These are phyloP conservation scores for Candida sp. DNA, from an alignment of 1,139 yeast species.

Conservation along the genomic window DNA sequence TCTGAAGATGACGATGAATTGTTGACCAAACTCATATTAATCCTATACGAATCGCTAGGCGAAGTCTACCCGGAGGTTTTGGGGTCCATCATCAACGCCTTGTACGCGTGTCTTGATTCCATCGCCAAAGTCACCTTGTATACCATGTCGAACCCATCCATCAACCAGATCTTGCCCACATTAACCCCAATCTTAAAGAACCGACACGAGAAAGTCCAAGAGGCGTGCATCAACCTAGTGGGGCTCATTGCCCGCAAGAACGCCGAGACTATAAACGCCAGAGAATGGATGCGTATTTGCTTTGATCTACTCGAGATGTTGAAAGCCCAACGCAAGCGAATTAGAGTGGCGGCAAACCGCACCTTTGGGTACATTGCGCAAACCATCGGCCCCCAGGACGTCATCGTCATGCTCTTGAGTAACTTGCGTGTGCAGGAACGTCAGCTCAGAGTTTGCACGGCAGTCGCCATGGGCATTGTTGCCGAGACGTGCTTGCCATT, in stretches of 20 bases:
- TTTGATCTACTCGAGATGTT: conserved; percentile 90
- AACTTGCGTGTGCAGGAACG: conserved; percentile 94
- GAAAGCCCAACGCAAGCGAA: conserved; percentile 80
- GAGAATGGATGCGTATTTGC: conserved; percentile 98
- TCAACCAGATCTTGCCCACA: conserved; percentile 83
- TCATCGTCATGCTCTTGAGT: conserved; percentile 80
- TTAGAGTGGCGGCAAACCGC: conserved; percentile 84
- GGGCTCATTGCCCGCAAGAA: conserved; percentile 85
- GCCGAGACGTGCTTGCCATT: conserved; percentile 95
- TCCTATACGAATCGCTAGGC: conserved; percentile 90
- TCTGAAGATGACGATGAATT: conserved; percentile 53
- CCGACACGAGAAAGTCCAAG: conserved; percentile 92
- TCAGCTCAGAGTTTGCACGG: conserved; percentile 95
- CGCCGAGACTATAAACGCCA: conserved; percentile 87
- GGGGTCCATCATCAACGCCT: conserved; percentile 81
- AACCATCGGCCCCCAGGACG: conserved; percentile 97
- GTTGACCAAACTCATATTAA: conserved; percentile 70
- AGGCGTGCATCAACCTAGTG: conserved; percentile 76
- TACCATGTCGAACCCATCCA: conserved; percentile 75
- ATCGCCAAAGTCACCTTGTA: conserved; percentile 53
- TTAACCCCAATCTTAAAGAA: conserved; percentile 92
- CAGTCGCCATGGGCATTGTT: conserved; percentile 97
- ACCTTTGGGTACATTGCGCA: conserved; percentile 93
- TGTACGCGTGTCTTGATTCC: conserved; percentile 48
- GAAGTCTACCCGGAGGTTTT: conserved; percentile 95